Base-by-base conservation (phyloP, 345 rosid genomes). In the Salix brachista region DNA sequence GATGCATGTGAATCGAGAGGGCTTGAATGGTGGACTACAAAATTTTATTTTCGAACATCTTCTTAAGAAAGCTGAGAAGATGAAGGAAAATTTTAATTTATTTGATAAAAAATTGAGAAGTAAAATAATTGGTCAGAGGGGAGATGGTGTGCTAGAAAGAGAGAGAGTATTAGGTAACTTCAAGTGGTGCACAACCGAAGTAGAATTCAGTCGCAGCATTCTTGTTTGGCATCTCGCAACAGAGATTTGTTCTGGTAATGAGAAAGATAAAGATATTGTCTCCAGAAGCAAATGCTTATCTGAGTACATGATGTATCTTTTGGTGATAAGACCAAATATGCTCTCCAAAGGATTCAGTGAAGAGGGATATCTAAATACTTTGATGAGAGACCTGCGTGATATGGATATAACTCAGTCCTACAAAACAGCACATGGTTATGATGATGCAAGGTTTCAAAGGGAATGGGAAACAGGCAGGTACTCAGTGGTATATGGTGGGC, bases 181-280 rank as follows among this genome's bases (percentile, higher is more conserved):
- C 4, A 23, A 11, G 52, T 6, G 72, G 58, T 23, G 65, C 58
- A 30, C 58, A 17, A 56, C n/a, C 6, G 52, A 46, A 6, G 16
- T 30, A 2, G 71, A 79, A 30, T 14, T 77, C 26, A 69, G 10
- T 17, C 70, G 69, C 69, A 71, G 81, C 65, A 26, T 85, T 9
- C 80, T 83, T 30, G 9, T 76, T 1, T 83, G 84, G 86, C 86
- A 85, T 32, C 71, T 85, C 0, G 81, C 84, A 36, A 77, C 83
- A 17, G 69, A 67, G 25, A 16, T 85, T 48, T 77, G 82, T 72
- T 83, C 28, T 26, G 28, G 28, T 26, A 26, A 26, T 26, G 28
- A 26, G 28, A 26, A 26, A 26, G 28, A 26, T 26, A 1, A 1
- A 26, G 28, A 26, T 26, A 26, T 26, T 7, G 46, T 0, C 34